phyloP scores from a whole-genome alignment of 192 early-diverging fungal genomes.

The Coemansia sp. region DNA sequence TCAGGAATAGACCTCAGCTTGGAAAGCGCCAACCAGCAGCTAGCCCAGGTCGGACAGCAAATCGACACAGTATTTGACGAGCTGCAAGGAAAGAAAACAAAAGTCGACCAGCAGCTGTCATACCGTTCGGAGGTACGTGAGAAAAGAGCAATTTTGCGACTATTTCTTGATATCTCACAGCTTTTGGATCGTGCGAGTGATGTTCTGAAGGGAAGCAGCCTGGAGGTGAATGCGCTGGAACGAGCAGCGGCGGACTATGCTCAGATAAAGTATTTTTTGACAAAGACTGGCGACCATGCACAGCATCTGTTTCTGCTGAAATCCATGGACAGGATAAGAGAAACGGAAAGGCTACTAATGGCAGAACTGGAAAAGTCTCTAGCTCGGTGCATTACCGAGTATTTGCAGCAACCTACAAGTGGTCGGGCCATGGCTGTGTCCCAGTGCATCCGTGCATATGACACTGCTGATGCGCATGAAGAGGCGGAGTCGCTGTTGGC shows the following conservation, averaged over 20 bases:
- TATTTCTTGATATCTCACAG: conserved; percentile 42
- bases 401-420: not conserved
- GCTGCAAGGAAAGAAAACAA: conserved; percentile 18
- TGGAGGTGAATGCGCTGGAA: conserved; percentile 14
- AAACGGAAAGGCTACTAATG: conserved; percentile 20
- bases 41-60: conserved; percentile 3
- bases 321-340: conserved; percentile 16
- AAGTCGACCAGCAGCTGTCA: conserved; percentile 28
- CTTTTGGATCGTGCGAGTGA: conserved; percentile 25
- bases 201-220: conserved; percentile 10
- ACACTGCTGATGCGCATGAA: conserved; percentile 24
- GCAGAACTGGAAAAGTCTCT: conserved; percentile 7
- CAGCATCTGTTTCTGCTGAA: conserved; percentile 16
- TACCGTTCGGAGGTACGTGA: conserved; percentile 34
- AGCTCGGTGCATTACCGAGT: conserved; percentile 1
- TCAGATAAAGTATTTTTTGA: conserved; percentile 37
- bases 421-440: conserved; percentile 10
- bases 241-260: conserved; percentile 34
- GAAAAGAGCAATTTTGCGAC: conserved; percentile 30
- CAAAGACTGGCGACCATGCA: conserved; percentile 16
- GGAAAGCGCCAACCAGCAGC: conserved; percentile 12
- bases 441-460: conserved; percentile 37
- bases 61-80: conserved; percentile 12
- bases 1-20: conserved; percentile 31
- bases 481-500: conserved; percentile 25